Base-by-base conservation (phyloP, 1,284 basidiomycete species). In the Ceratobasidium sp. region DNA sequence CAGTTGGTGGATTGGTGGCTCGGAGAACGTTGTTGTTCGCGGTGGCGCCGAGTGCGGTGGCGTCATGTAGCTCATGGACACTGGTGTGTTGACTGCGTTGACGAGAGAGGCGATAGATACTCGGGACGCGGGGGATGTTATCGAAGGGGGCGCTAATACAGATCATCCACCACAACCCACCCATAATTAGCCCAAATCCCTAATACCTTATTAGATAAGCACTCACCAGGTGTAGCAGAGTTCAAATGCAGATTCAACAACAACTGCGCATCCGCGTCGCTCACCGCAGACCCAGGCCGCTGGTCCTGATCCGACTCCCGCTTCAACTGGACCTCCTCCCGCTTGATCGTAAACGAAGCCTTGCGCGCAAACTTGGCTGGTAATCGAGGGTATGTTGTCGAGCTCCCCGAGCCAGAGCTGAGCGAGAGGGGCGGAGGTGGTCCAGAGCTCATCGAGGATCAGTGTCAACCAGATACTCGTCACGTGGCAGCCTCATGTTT, bases 401-500 rank as follows among this genome's bases (percentile, higher is more conserved):
- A 33, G 33, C 33, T 15, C 13, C 7, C 7, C 7, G 60, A 39
- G 64, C 64, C 15, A 20, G 28, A 12, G 64, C 23, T 49, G 64
- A 26, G 46, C 44, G 44, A 9, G 64, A 23, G 20, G 44, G 44
- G 20, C 42, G 70, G 44, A 33, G 33, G 39, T 56, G 33, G 39
- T 12, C 51, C 70, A 55, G 56, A 4, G 53, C 70, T 64, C 71
- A 75, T 75, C 71, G 71, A 75, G 71, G 71, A 75, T 75, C 71
- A 75, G 71, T 13, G 44, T 46, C 42, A 75, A 56, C 40, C 13
- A n/a, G 12, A 39, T 60, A 60, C 70, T 7, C 7, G 70, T 72
- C 70, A 72, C 70, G 70, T 72, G 70, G 20, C 70, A n/a, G 42
- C 53, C 70, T 60, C 55, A 55, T 46, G 70, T 58, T 61, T 33